A percentile compares a stretch with the other conserved stretches of the same genome.
phyloP scores from a whole-genome alignment of 2,329 filamentous ascomycete species.

The Fusarium sp. region DNA sequence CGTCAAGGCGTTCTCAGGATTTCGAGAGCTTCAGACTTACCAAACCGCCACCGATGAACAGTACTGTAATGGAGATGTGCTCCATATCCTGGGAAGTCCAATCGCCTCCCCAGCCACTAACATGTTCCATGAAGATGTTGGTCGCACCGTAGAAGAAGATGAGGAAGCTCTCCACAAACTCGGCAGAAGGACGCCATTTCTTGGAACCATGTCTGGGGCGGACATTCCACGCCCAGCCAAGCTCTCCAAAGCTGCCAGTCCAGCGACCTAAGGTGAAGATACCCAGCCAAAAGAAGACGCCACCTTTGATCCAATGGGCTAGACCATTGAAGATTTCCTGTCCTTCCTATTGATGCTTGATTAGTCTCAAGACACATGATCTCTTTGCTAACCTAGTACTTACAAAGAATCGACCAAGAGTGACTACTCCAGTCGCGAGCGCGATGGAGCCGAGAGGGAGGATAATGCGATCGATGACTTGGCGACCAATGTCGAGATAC shows the following conservation, averaged over 20 bases:
- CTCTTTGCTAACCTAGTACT: constrained; percentile 50
- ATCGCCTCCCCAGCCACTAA: constrained; percentile 74
- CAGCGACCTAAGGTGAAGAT: constrained; percentile 87
- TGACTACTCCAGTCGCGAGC: constrained; percentile 76
- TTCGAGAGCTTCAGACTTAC: constrained; percentile 59
- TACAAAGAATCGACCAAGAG: constrained; percentile 87
- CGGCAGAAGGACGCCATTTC: constrained; percentile 80
- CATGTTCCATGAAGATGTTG: constrained; percentile 93
- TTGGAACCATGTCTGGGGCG: constrained; percentile 69
- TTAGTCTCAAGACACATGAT: constrained; percentile 6
- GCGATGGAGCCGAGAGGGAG: constrained; percentile 81
- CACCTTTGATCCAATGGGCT: constrained; percentile 94
- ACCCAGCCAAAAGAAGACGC: constrained; percentile 94
- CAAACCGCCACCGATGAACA: constrained; percentile 93
- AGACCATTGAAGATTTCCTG: constrained; percentile 81
- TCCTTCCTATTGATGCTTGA: constrained; percentile 64
- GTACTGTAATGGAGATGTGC: constrained; percentile 89
- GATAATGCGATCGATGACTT: constrained; percentile 78
- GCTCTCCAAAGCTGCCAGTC: constrained; percentile 88
- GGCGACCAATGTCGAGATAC: constrained; percentile 69
- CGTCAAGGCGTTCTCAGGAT: neutral
- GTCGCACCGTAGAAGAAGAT: constrained; percentile 91
- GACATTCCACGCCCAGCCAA: constrained; percentile 96
- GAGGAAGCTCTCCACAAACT: constrained; percentile 89
- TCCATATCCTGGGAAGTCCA: constrained; percentile 88